phyloP scores from a whole-genome alignment of 495 filamentous ascomycete species.

The Rostrohypoxylon terebratum region DNA sequence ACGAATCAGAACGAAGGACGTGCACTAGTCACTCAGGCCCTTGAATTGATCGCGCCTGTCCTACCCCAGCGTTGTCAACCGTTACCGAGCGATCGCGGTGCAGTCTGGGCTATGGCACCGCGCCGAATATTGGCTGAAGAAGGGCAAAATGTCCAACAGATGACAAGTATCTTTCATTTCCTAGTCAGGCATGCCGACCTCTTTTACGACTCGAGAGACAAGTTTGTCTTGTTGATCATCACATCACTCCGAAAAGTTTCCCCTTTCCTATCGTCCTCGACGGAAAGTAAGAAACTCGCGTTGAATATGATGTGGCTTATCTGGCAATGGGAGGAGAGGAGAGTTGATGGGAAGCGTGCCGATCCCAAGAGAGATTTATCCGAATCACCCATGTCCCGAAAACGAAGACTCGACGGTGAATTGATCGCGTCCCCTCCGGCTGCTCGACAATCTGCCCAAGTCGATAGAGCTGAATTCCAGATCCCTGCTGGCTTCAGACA shows the following conservation, averaged over 20 bases:
- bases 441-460: constrained; percentile 53
- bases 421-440: constrained; percentile 59
- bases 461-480: constrained; percentile 74
- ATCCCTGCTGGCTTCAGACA: constrained; percentile 73
- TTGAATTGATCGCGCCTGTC: constrained; percentile 93
- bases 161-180: constrained; percentile 97
- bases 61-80: constrained; percentile 77
- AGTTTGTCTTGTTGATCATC: constrained; percentile 89
- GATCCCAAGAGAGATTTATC: constrained; percentile 61
- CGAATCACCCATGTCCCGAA: constrained; percentile 78
- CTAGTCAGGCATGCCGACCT: constrained; percentile 90
- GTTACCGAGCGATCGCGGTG: constrained; percentile 55
- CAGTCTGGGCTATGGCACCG: constrained; percentile 89
- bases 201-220: constrained; percentile 94
- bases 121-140: constrained; percentile 93
- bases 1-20: constrained; percentile 96
- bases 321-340: constrained; percentile 90
- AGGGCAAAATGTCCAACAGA: constrained; percentile 94
- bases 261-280: constrained; percentile 82
- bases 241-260: constrained; percentile 90
- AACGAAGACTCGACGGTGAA: constrained; percentile 76
- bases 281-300: constrained; percentile 91
- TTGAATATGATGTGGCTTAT: constrained; percentile 90
- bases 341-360: constrained; percentile 67
- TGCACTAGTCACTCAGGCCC: constrained; percentile 89